Evolutionary conservation across 2,329 filamentous ascomycete species (phyloP), one percentile per base, ranked within the genome.

Genomic region (Exophiala lecanii-corni): DNA sequence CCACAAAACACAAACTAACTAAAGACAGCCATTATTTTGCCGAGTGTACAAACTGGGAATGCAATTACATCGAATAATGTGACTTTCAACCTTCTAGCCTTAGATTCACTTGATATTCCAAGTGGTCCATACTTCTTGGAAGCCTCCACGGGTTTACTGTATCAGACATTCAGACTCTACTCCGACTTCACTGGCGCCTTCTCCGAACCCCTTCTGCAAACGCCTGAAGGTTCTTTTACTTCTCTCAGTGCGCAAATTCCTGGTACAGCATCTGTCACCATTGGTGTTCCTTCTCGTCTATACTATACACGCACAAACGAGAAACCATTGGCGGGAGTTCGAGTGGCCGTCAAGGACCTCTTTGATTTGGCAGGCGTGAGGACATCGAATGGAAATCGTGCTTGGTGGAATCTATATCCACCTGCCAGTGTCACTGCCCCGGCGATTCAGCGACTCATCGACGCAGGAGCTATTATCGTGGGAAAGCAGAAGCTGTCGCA

Each of bases 331-430:
- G 74, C 76, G 4, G 79, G 80, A 13, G 71, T 81, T 3, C 70
- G 80, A 13, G 58, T 83, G 1, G 79, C 72, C 1, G 68, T 83
- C 41, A 84, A 84, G 57, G 80, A 84, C 51, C 76, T 81, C 37
- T 79, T 71, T 54, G 68, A 79, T 48, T 60, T 82, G 26, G 69
- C 71, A 16, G 81, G 80, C 2, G 59, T 81, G 0, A 68, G 68
- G 9, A 28, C 25, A 28, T 28, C 25, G 9, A 28, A 28, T 28
- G 25, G 25, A 28, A 28, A 28, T n/a, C 25, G 75, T 20, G 73
- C 78, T 2, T 84, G 74, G 68, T 72, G 71, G 16, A 62, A 72
- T 25, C 59, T 82, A 2, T 75, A 79, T 41, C 63, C 67, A 1
- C 55, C 67, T 16, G 48, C 43, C 26, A 33, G 43, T 15, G 36